Evolutionary conservation across 805 yeast species (phyloP).

Genomic region (Candida nanaspora): DNA sequence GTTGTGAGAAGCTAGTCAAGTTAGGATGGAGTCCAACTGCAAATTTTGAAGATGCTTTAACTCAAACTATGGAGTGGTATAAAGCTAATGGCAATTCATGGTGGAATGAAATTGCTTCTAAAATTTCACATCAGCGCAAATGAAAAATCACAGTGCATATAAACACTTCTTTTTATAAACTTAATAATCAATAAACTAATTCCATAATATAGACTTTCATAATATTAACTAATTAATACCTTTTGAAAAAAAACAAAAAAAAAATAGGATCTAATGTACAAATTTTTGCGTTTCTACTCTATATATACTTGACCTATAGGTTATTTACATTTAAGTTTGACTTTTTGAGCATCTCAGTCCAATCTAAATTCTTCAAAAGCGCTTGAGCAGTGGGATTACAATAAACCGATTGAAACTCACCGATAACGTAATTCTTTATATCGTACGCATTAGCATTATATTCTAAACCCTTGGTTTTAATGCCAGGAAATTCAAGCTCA

Average conservation of each 20-base stretch:
- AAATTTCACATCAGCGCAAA: neutral
- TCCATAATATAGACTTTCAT: too few species aligned
- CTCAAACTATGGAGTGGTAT: conserved; percentile 2
- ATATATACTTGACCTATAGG: too few species aligned
- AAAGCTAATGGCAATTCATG: neutral
- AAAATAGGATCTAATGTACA: too few species aligned
- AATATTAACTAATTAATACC: too few species aligned
- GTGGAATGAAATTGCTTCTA: neutral
- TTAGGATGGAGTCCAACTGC: conserved; percentile 3
- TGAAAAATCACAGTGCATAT: too few species aligned
- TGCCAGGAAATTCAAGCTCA: neutral
- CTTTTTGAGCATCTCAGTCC: conserved; percentile 10
- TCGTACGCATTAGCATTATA: conserved; percentile 21
- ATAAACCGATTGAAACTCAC: conserved; percentile 27
- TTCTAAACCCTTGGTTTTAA: neutral
- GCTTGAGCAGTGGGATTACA: conserved; percentile 31
- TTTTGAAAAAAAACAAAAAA: too few species aligned
- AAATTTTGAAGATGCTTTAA: neutral
- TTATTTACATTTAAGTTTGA: neutral
- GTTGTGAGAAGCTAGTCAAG: neutral
- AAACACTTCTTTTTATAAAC: too few species aligned
- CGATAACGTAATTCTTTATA: conserved; percentile 31
- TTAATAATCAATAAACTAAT: too few species aligned
- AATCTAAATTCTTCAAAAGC: conserved; percentile 28
- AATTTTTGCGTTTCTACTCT: neutral